Conservation (phyloP, 78 protist species). For the Polysphondylium violaceum region DNA sequence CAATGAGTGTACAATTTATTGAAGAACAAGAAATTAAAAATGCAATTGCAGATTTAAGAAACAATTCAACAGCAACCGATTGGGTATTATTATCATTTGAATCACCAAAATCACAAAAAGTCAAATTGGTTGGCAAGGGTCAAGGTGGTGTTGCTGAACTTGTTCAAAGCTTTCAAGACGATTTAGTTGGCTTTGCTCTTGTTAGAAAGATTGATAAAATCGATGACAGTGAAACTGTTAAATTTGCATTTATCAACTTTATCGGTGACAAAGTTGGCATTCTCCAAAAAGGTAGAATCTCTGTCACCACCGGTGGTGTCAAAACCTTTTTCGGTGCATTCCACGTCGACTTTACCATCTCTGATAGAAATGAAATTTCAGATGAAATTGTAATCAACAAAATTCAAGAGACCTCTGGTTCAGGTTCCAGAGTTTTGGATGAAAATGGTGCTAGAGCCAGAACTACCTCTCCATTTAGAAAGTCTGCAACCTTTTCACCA, state of each 20-base stretch:
- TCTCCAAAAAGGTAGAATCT: constrained; percentile 73
- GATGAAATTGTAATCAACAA: constrained; percentile 47
- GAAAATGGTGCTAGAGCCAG: constrained; percentile 28
- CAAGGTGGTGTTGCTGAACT: constrained; percentile 67
- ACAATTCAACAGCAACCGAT: constrained; percentile 60
- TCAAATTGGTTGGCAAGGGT: constrained; percentile 60
- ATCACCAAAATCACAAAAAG: constrained; percentile 50
- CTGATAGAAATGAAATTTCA: constrained; percentile 47
- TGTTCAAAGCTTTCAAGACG: constrained; percentile 27
- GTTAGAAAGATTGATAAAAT: constrained; percentile 81
- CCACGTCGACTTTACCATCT: constrained; percentile 64
- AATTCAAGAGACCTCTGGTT: constrained; percentile 67
- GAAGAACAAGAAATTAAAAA: constrained; percentile 34
- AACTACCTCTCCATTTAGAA: constrained; percentile 10
- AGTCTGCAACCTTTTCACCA: background rate
- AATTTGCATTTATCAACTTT: constrained; percentile 78
- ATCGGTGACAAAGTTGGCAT: constrained; percentile 81
- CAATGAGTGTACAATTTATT: constrained; percentile 58
- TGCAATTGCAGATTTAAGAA: constrained; percentile 72
- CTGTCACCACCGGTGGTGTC: constrained; percentile 63
- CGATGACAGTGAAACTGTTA: constrained; percentile 79
- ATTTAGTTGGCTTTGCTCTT: constrained; percentile 66
- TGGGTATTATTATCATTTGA: constrained; percentile 80
- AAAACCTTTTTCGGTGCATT: constrained; percentile 50
- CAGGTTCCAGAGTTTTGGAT: constrained; percentile 74